Base-by-base conservation (phyloP, 2,329 filamentous ascomycete genomes). In the Alternaria viburni region DNA sequence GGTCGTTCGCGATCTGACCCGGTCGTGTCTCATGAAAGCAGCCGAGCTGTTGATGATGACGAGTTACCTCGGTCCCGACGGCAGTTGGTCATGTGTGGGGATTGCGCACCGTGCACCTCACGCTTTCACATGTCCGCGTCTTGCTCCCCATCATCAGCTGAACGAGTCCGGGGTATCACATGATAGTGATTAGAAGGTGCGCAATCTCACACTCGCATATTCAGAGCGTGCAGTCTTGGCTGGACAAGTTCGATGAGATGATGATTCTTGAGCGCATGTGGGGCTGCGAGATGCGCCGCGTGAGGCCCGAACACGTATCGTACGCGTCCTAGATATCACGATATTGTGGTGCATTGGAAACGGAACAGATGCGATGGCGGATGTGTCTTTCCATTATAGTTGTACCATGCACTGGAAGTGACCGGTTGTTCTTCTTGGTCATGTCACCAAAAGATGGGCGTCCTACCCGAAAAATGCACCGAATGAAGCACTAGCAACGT, bases 11-110 rank as follows among this genome's bases (percentile, higher is more conserved):
- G 13, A 52, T 52, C 30, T 36, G 28, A 52, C 45, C 58, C 58
- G 59, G 59, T 44, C 61, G 56, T 61, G 59, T 65, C 61, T 54
- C 60, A 44, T 65, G 64, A 59, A 61, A 67, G 59, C 63, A 59
- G 56, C 60, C 62, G 58, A 63, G 61, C 57, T 63, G 61, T 26
- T 63, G 45, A 41, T 25, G 32, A 52, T 57, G 61, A 62, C 55
- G 61, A 59, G 36, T 60, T 54, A 66, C 64, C 64, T 66, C 64
- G 64, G 61, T 23, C 60, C 60, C 56, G 56, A 54, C 60, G 60
- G 60, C 60, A 62, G 60, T 62, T 59, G 60, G 60, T 62, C 60
- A 64, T 61, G 57, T 61, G 61, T 64, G 58, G 61, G 47, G 58
- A 61, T 30, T 44, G 56, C 43, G 56, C n/a, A 44, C 60, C 60